A percentile compares a stretch with the other conserved stretches of the same genome.
Evolutionary conservation across 345 rosid species (phyloP).

Genomic region (Fremontodendron californicum): DNA sequence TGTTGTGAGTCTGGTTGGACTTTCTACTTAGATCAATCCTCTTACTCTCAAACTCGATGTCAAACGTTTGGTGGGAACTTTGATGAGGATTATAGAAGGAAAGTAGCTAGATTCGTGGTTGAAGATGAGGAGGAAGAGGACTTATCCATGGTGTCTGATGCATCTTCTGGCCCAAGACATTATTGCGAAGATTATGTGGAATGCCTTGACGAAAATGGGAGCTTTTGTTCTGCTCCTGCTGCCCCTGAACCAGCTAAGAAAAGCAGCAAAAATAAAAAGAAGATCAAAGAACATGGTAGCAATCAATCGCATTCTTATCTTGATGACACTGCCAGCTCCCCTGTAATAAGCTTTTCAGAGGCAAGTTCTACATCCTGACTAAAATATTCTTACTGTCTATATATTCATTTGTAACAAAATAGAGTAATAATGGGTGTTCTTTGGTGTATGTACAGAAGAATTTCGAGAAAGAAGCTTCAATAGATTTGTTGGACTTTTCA

Average conservation of each 20-base stretch:
- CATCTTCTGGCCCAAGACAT: conserved; percentile 76
- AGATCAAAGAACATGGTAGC: conserved; percentile 29
- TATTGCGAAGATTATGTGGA: conserved; percentile 34
- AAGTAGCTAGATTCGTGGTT: conserved; percentile 10
- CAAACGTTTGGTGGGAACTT: conserved; percentile 22
- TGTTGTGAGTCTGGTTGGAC: conserved; percentile 94
- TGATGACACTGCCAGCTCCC: conserved; percentile 83
- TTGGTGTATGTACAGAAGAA: conserved; percentile 29
- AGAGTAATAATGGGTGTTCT: conserved; percentile 1
- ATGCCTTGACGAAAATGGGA: conserved; percentile 31
- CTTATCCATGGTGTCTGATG: conserved; percentile 88
- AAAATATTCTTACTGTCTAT: neutral
- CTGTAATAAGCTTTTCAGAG: conserved; percentile 36
- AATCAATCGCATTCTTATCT: conserved; percentile 39
- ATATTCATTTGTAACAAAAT: neutral
- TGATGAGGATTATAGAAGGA: conserved; percentile 19
- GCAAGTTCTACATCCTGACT: conserved; percentile 30
- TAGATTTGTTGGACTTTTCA: conserved; percentile 36
- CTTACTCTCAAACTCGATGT: conserved; percentile 26
- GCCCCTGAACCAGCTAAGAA: conserved; percentile 24
- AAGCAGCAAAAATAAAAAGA: conserved; percentile 33
- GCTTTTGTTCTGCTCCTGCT: conserved; percentile 8
- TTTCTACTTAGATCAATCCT: conserved; percentile 59
- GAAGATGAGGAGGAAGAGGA: conserved; percentile 57
- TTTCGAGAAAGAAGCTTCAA: conserved; percentile 30